phyloP scores from a whole-genome alignment of 495 filamentous ascomycete genomes.

The Talaromyces adpressus region DNA sequence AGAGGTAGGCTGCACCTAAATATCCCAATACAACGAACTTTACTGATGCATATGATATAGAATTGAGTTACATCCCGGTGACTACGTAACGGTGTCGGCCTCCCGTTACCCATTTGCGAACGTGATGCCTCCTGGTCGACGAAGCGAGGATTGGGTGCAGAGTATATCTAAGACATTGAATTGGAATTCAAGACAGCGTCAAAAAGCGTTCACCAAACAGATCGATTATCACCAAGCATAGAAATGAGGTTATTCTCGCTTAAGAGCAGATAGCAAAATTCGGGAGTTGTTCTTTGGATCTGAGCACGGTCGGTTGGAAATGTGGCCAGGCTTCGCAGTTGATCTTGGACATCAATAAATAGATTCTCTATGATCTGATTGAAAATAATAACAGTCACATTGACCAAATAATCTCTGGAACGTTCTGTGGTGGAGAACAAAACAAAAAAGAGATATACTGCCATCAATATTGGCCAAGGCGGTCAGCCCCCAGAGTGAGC shows the following conservation, averaged over 20 bases:
- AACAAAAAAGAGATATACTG: neutral
- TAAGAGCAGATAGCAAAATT: neutral
- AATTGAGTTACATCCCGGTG: constrained; percentile 78
- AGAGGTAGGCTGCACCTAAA: constrained; percentile 43
- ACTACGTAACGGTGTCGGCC: constrained; percentile 94
- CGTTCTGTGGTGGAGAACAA: neutral
- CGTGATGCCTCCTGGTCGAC: constrained; percentile 66
- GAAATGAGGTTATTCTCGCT: neutral
- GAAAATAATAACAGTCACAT: neutral
- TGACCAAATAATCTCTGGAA: neutral
- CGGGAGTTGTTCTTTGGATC: neutral
- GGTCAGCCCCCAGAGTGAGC: neutral
- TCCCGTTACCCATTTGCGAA: constrained; percentile 89
- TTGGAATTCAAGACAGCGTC: constrained; percentile 81
- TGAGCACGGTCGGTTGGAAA: neutral
- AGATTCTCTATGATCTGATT: neutral
- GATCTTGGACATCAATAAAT: neutral
- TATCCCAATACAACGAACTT: neutral
- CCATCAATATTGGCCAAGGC: neutral
- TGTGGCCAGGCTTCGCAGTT: neutral
- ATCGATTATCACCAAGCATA: neutral
- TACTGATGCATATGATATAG: constrained; percentile 21
- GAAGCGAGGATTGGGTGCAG: constrained; percentile 88
- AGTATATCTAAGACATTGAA: constrained; percentile 83
- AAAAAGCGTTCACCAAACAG: constrained; percentile 50